Conservation (phyloP, 768 basidiomycete genomes). For the Amanita pallidorosea region DNA sequence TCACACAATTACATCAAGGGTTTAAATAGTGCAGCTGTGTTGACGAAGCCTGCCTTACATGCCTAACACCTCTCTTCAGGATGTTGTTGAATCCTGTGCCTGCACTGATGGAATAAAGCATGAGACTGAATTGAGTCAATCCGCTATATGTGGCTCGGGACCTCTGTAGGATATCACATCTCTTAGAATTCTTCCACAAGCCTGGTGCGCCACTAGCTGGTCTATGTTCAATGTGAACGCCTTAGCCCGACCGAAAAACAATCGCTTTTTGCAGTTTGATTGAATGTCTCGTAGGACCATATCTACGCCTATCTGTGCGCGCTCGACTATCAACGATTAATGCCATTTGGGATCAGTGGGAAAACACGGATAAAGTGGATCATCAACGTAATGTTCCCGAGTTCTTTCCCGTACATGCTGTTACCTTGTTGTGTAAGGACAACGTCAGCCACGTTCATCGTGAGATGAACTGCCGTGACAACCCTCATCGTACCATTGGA, state of each 20-base stretch:
- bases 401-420: not conserved
- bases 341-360: not conserved
- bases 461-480: not conserved
- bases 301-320: too few relatives aligned
- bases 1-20: not conserved
- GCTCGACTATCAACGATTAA: too few relatives aligned
- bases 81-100: not conserved
- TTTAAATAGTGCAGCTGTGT: not conserved
- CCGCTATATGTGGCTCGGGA: not conserved
- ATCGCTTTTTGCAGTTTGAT: not conserved
- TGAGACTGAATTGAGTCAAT: not conserved
- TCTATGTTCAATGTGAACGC: too few relatives aligned
- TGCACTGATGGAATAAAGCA: not conserved
- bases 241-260: too few relatives aligned
- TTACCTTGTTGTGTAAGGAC: not conserved
- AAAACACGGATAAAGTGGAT: not conserved
- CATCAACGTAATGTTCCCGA: not conserved
- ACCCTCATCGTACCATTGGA: not conserved
- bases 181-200: too few relatives aligned
- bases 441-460: not conserved
- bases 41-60: not conserved
- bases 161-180: not conserved
- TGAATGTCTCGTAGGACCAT: not conserved
- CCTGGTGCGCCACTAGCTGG: too few relatives aligned
- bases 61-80: not conserved